Conservation (phyloP, 352 stramenopile species). For the Pythium aphanidermatum region DNA sequence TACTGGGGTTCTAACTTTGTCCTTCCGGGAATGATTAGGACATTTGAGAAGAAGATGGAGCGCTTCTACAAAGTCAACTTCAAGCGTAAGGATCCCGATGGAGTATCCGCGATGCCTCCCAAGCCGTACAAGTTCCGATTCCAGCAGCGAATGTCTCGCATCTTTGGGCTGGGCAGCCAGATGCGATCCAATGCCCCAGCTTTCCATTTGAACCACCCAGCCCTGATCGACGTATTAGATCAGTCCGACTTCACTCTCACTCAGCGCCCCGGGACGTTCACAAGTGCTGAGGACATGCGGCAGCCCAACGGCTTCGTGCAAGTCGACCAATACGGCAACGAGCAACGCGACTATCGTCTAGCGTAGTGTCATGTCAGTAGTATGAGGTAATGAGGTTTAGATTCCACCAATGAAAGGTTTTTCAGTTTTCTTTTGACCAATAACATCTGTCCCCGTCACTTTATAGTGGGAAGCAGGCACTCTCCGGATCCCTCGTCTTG, state of each 20-base stretch:
- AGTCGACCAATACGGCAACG: slow-evolving; percentile 12
- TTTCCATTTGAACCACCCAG: slow-evolving; percentile 70
- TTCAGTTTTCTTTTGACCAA: slow-evolving; percentile 36
- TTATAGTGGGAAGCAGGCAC: too few species aligned
- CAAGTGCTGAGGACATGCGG: slow-evolving; percentile 18
- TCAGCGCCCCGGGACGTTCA: slow-evolving; percentile 50
- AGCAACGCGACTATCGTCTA: slow-evolving; percentile 21
- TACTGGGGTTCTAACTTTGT: too few species aligned
- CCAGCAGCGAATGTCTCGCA: slow-evolving; percentile 87
- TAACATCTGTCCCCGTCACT: slow-evolving; percentile 44
- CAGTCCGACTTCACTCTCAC: slow-evolving; percentile 62
- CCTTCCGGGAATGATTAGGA: slow-evolving; percentile 49
- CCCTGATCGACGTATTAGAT: slow-evolving; percentile 76
- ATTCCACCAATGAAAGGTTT: background rate
- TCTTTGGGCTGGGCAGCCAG: slow-evolving; percentile 73
- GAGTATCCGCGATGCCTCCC: slow-evolving; percentile 80
- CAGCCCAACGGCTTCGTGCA: slow-evolving; percentile 13
- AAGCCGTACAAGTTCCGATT: slow-evolving; percentile 91
- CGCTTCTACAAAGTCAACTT: slow-evolving; percentile 88
- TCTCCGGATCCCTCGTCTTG: slow-evolving; percentile 1
- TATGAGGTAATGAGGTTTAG: too few species aligned
- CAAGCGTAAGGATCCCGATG: slow-evolving; percentile 84
- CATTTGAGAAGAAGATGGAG: slow-evolving; percentile 88
- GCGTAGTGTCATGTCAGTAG: slow-evolving; percentile 2
- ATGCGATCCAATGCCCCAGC: slow-evolving; percentile 53